phyloP scores from a whole-genome alignment of 768 basidiomycete genomes.

The Tremella fuciformis region DNA sequence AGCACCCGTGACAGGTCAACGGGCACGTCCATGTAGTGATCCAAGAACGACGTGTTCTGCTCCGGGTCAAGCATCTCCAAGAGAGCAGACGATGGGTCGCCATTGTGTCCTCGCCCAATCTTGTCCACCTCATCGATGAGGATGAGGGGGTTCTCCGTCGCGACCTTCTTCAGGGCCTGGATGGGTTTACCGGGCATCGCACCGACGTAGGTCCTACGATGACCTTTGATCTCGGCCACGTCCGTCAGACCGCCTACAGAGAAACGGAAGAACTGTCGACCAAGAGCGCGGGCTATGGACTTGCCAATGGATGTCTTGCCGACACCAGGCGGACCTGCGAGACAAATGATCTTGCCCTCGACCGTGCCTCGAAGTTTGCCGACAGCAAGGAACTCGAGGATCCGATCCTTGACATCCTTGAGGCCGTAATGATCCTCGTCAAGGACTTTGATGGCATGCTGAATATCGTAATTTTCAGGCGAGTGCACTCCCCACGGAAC shows the following conservation, averaged over 20 bases:
- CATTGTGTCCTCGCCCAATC: slow-evolving; percentile 77
- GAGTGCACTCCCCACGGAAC: slow-evolving; percentile 98
- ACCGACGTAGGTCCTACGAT: slow-evolving; percentile 92
- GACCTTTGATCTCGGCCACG: slow-evolving; percentile 98
- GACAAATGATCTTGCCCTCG: slow-evolving; percentile 94
- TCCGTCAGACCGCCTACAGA: slow-evolving; percentile 95
- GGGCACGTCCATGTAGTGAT: slow-evolving; percentile 96
- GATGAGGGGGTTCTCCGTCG: slow-evolving; percentile 89
- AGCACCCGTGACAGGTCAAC: slow-evolving; percentile 93
- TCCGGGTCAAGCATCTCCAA: slow-evolving; percentile 93
- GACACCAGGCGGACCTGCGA: slow-evolving; percentile 95
- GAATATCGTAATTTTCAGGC: slow-evolving; percentile 83
- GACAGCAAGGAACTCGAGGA: slow-evolving; percentile 92
- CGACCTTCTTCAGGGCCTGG: slow-evolving; percentile 86
- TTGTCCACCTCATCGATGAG: slow-evolving; percentile 96
- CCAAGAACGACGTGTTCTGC: slow-evolving; percentile 89
- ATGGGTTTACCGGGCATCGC: slow-evolving; percentile 93
- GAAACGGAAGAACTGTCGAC: slow-evolving; percentile 86
- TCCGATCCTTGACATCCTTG: slow-evolving; percentile 85
- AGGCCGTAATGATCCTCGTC: slow-evolving; percentile 94
- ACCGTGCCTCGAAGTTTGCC: slow-evolving; percentile 92
- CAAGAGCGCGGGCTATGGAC: slow-evolving; percentile 85
- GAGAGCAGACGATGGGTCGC: slow-evolving; percentile 85
- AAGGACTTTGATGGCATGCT: slow-evolving; percentile 75
- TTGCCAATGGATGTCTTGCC: slow-evolving; percentile 97